These are phyloP conservation scores for Tetrapyrgos nigripes DNA, from an alignment of 1,284 basidiomycete genomes.

Conservation along the genomic window DNA sequence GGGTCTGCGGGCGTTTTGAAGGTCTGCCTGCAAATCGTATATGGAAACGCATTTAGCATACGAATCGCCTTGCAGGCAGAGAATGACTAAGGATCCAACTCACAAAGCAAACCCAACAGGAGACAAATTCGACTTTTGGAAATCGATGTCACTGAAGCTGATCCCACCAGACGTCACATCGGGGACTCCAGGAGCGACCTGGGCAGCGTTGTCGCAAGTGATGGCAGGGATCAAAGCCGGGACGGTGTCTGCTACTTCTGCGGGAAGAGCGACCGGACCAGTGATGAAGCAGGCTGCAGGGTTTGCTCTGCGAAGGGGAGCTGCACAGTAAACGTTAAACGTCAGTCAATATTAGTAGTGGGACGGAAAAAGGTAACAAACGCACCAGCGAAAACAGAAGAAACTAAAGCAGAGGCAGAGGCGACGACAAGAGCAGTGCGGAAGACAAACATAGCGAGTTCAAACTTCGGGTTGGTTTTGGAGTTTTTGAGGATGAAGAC, in stretches of 20 bases:
- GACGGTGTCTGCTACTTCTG: constrained; percentile 29
- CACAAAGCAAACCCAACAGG: constrained; percentile 35
- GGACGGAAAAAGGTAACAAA: too few species aligned
- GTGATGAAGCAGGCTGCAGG: constrained; percentile 31
- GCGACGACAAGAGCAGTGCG: not conserved
- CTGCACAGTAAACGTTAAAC: constrained; percentile 6
- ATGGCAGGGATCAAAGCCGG: constrained; percentile 22
- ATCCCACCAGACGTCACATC: constrained; percentile 31
- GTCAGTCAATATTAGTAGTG: not conserved
- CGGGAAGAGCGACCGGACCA: constrained; percentile 28
- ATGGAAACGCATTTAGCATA: not conserved
- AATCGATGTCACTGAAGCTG: constrained; percentile 31
- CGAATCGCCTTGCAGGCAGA: not conserved
- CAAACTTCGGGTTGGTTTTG: not conserved
- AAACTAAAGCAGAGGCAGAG: not conserved
- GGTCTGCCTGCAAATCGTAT: constrained; percentile 5
- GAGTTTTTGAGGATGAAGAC: not conserved
- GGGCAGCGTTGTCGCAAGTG: constrained; percentile 27
- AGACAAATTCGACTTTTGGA: constrained; percentile 32
- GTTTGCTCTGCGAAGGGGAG: constrained; percentile 20
- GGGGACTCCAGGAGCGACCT: constrained; percentile 27
- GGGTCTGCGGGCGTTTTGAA: constrained; percentile 26
- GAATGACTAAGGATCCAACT: too few species aligned
- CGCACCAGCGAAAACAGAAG: constrained; percentile 8
- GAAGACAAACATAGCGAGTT: constrained; percentile 6